phyloP scores from a whole-genome alignment of 1,284 basidiomycete genomes.

The Neolentinus lepideus region DNA sequence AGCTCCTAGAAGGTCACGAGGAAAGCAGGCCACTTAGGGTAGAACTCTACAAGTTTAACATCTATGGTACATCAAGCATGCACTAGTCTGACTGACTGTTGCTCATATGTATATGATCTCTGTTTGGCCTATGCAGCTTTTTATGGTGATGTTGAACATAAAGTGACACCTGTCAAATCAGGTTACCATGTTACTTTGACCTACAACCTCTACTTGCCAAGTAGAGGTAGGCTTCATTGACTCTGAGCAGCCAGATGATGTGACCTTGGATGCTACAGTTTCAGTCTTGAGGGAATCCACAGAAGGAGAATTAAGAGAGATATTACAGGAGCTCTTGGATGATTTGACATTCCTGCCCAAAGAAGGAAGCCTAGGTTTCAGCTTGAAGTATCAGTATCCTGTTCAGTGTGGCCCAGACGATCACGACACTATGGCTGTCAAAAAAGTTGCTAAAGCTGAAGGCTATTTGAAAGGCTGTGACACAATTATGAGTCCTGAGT shows the following conservation, averaged over 20 bases:
- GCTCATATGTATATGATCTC: too few species aligned
- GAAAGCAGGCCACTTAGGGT: slow-evolving; percentile 8
- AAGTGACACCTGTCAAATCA: slow-evolving; percentile 27
- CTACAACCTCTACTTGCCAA: slow-evolving; percentile 26
- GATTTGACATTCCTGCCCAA: slow-evolving; percentile 17
- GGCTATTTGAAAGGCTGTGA: slow-evolving; percentile 19
- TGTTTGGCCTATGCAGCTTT: slow-evolving; percentile 26
- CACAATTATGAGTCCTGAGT: slow-evolving; percentile 10
- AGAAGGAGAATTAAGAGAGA: not conserved
- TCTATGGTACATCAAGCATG: slow-evolving; percentile 5
- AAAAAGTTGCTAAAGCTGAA: slow-evolving; percentile 2
- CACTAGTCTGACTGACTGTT: too few species aligned
- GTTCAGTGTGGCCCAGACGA: slow-evolving; percentile 3
- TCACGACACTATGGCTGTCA: not conserved
- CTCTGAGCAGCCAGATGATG: not conserved
- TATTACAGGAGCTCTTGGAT: slow-evolving; percentile 13
- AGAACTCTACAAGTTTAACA: slow-evolving; percentile 22
- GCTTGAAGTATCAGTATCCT: slow-evolving; percentile 25
- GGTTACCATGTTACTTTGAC: slow-evolving; percentile 35
- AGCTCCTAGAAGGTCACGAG: slow-evolving; percentile 12
- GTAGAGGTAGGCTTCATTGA: not conserved
- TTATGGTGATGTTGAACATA: slow-evolving; percentile 32
- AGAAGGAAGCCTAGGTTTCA: slow-evolving; percentile 27
- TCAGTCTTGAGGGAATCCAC: too few species aligned
- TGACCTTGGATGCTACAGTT: not conserved